Percentiles rank a stretch among this genome's conserved stretches.
Evolutionary conservation across 2,329 filamentous ascomycete genomes (phyloP).

Genomic region (Pseudogymnoascus sp.): DNA sequence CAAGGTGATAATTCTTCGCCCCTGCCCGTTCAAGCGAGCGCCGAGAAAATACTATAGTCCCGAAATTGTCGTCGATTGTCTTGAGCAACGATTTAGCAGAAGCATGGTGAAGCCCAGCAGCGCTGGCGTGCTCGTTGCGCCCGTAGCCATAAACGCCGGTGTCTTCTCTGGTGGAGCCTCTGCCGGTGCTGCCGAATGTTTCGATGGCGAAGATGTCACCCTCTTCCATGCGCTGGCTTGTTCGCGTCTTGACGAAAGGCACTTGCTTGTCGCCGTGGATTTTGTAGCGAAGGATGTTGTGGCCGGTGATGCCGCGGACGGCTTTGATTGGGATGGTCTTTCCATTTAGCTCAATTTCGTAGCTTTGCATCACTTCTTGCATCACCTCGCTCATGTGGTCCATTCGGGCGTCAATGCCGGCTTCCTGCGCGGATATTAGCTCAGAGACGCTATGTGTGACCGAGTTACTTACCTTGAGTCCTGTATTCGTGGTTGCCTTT

Average conservation of each 20-base stretch:
- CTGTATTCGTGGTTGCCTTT: slow-evolving; percentile 63
- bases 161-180: slow-evolving; percentile 40
- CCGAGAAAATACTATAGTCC: slow-evolving; percentile 51
- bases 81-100: slow-evolving; percentile 50
- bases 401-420: slow-evolving; percentile 48
- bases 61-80: slow-evolving; percentile 54
- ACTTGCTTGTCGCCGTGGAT: slow-evolving; percentile 50
- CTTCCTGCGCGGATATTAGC: slow-evolving; percentile 25
- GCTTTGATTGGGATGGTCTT: slow-evolving; percentile 46
- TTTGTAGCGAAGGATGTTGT: slow-evolving; percentile 45
- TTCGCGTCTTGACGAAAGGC: slow-evolving; percentile 44
- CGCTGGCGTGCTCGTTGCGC: slow-evolving; percentile 32
- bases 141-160: slow-evolving; percentile 47
- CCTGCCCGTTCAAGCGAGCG: slow-evolving; percentile 59
- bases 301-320: slow-evolving; percentile 46
- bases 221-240: slow-evolving; percentile 48
- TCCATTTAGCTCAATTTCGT: slow-evolving; percentile 47
- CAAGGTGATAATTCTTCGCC: slow-evolving; percentile 48
- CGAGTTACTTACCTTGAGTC: slow-evolving; percentile 21
- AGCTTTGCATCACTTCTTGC: slow-evolving; percentile 55
- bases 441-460: neutral
- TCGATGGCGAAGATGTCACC: slow-evolving; percentile 52
- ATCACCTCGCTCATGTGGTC: slow-evolving; percentile 48
- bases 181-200: slow-evolving; percentile 48
- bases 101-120: slow-evolving; percentile 34